A percentile compares a stretch with the other conserved stretches of the same genome.
Conservation (phyloP, 352 stramenopile genomes). For the Phytophthora tubulina region DNA sequence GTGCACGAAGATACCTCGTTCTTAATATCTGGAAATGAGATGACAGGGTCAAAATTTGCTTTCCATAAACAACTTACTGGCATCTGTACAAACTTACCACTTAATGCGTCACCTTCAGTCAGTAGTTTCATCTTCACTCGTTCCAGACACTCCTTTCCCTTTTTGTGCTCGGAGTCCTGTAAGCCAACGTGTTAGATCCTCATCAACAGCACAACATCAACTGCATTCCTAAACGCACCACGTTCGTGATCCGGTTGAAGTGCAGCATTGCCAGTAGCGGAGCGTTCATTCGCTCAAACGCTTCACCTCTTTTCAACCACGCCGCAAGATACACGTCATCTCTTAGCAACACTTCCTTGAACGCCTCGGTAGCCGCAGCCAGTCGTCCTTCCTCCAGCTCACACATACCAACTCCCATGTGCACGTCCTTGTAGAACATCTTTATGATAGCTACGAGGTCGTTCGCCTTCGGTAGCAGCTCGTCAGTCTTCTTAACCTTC, state of each 20-base stretch:
- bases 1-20: constrained; percentile 19
- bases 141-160: constrained; percentile 40
- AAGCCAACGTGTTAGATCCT: neutral
- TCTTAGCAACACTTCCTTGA: constrained; percentile 72
- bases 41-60: neutral
- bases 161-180: constrained; percentile 45
- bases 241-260: constrained; percentile 58
- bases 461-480: constrained; percentile 49
- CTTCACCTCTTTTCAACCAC: constrained; percentile 62
- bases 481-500: constrained; percentile 1
- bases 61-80: neutral
- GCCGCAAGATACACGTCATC: constrained; percentile 56
- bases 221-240: constrained; percentile 38
- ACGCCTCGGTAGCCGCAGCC: constrained; percentile 63
- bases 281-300: constrained; percentile 69
- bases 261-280: constrained; percentile 77
- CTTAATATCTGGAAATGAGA: constrained; percentile 29
- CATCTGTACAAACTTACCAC: constrained; percentile 20
- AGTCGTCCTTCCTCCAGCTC: constrained; percentile 40
- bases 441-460: constrained; percentile 64
- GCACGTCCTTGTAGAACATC: constrained; percentile 81
- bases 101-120: constrained; percentile 31
- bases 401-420: constrained; percentile 61
- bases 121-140: constrained; percentile 47
- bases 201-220: constrained; percentile 2